These are phyloP conservation scores for Malus domestica DNA, from an alignment of 306 rosid genomes.

Conservation along the genomic window ASM211411v1 NC_041797.1:9448001-9448500, in stretches of 20 bases:
- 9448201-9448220: slow-evolving; percentile 58
- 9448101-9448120: slow-evolving; percentile 49
- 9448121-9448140: slow-evolving; percentile 47
- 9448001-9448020: slow-evolving; percentile 46
- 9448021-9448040: slow-evolving; percentile 56
- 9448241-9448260: slow-evolving; percentile 36
- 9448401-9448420: slow-evolving; percentile 58
- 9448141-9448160: slow-evolving; percentile 41
- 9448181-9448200: slow-evolving; percentile 48
- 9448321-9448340: slow-evolving; percentile 63
- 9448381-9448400: slow-evolving; percentile 46
- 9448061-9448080: slow-evolving; percentile 28
- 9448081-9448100: slow-evolving; percentile 58
- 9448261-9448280: slow-evolving; percentile 38
- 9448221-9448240: slow-evolving; percentile 52
- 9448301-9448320: slow-evolving; percentile 53
- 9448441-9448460: slow-evolving; percentile 43
- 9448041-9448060: slow-evolving; percentile 34
- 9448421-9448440: slow-evolving; percentile 40
- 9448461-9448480: slow-evolving; percentile 37
- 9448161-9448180: slow-evolving; percentile 38
- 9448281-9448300: slow-evolving; percentile 47
- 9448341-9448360: slow-evolving; percentile 42
- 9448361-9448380: slow-evolving; percentile 44
- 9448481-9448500: slow-evolving; percentile 34